A percentile compares a stretch with the other conserved stretches of the same genome.
These are phyloP conservation scores for Fusarium fujikuroi DNA, from an alignment of 2,329 filamentous ascomycete species.

Conservation along the genomic window DNA sequence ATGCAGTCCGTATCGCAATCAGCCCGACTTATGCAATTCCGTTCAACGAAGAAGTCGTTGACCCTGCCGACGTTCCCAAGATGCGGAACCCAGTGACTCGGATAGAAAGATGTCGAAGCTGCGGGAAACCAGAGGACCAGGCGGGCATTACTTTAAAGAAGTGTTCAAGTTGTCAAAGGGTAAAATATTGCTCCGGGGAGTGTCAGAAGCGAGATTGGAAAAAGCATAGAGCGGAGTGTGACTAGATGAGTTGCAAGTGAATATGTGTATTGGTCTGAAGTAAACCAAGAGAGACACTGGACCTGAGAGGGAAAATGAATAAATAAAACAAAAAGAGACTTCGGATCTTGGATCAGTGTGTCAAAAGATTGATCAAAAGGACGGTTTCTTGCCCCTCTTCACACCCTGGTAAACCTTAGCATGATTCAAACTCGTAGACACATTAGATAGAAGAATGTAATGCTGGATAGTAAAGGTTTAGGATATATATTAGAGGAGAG, in stretches of 20 bases:
- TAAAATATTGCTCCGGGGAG: conserved; percentile 61
- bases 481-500: background rate
- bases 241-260: conserved; percentile 18
- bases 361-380: background rate
- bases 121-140: conserved; percentile 48
- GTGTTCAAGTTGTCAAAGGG: conserved; percentile 57
- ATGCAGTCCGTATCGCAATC: conserved; percentile 66
- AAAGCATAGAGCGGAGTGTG: conserved; percentile 59
- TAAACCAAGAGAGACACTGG: background rate
- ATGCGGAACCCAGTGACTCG: conserved; percentile 1
- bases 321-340: background rate
- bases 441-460: background rate
- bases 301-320: background rate
- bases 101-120: conserved; percentile 50
- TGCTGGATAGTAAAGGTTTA: background rate
- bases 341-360: background rate
- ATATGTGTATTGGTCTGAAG: background rate
- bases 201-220: conserved; percentile 68
- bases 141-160: conserved; percentile 52
- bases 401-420: background rate
- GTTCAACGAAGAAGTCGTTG: conserved; percentile 55
- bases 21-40: conserved; percentile 63
- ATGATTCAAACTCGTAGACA: background rate
- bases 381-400: background rate
- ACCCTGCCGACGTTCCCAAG: conserved; percentile 36